Evolutionary conservation across 495 filamentous ascomycete genomes (phyloP).

Genomic region (Tuber borchii): DNA sequence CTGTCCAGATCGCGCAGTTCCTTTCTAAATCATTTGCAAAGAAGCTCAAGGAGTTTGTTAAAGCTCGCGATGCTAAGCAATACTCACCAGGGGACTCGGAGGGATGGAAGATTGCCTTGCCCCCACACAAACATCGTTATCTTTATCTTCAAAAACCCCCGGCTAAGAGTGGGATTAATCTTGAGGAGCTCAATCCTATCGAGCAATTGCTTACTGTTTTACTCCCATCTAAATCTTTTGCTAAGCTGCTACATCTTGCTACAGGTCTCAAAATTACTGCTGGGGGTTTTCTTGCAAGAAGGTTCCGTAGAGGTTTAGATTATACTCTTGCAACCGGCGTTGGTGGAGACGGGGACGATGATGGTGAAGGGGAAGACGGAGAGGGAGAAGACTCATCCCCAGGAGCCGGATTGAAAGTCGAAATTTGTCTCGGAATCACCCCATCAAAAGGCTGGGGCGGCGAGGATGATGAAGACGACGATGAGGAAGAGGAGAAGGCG

Average conservation of each 20-base stretch:
- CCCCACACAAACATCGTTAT: conserved; percentile 93
- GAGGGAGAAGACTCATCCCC: conserved; percentile 40
- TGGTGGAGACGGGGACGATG: conserved; percentile 17
- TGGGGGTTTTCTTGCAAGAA: conserved; percentile 64
- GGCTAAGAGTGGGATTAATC: conserved; percentile 4
- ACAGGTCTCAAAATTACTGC: conserved; percentile 64
- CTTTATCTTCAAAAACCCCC: conserved; percentile 59
- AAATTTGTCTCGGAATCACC: conserved; percentile 77
- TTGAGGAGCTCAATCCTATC: conserved; percentile 49
- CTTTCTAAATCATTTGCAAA: conserved; percentile 68
- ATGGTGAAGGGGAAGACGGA: conserved; percentile 27
- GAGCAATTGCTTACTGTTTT: conserved; percentile 69
- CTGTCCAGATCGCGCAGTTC: conserved; percentile 69
- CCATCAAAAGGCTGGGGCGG: conserved; percentile 77
- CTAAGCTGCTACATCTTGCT: conserved; percentile 76
- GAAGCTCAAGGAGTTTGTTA: conserved; percentile 61
- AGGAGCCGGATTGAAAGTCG: conserved; percentile 72
- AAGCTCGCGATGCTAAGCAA: conserved; percentile 53
- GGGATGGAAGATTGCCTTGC: conserved; percentile 69
- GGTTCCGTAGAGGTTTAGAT: conserved; percentile 80
- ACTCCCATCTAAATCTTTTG: conserved; percentile 78
- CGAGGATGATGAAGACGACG: conserved; percentile 54
- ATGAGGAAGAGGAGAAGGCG: conserved; percentile 46
- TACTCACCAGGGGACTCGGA: conserved; percentile 52
- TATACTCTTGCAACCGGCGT: conserved; percentile 83